phyloP scores from a whole-genome alignment of 129 eudicot genomes.

The Pseudognaphalium luteoalbum region DNA sequence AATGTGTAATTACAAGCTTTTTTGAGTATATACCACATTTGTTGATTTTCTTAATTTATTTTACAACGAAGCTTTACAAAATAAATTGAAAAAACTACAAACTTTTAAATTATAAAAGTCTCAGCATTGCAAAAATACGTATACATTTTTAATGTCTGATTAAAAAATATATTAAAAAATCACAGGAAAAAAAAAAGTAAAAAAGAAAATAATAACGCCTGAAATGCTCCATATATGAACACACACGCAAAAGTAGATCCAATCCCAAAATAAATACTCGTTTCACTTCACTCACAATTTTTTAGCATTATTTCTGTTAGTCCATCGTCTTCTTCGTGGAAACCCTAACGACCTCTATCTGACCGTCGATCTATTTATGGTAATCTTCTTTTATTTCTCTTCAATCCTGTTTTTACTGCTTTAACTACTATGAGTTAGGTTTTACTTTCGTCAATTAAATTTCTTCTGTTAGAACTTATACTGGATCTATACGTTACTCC shows the following conservation, averaged over 20 bases:
- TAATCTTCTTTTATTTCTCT: neutral
- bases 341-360: conserved; percentile 37
- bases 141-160: no score
- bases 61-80: no score
- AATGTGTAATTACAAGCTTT: no score
- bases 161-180: no score
- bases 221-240: neutral
- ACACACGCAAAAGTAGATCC: conserved; percentile 30
- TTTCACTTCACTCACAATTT: neutral
- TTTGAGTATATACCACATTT: no score
- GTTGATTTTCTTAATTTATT: no score
- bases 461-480: neutral
- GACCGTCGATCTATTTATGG: conserved; percentile 24
- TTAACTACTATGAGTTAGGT: neutral
- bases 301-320: conserved; percentile 21
- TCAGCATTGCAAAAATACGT: no score
- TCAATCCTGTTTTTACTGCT: neutral
- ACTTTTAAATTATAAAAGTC: no score
- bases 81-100: no score
- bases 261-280: conserved; percentile 22
- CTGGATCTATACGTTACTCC: conserved; percentile 1
- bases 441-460: neutral
- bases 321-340: conserved; percentile 35
- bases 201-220: neutral
- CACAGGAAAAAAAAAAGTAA: neutral